A percentile compares a stretch with the other conserved stretches of the same genome.
These are phyloP conservation scores for Isabelozyma gotoi DNA, from an alignment of 805 yeast genomes.

Conservation along the genomic window DNA sequence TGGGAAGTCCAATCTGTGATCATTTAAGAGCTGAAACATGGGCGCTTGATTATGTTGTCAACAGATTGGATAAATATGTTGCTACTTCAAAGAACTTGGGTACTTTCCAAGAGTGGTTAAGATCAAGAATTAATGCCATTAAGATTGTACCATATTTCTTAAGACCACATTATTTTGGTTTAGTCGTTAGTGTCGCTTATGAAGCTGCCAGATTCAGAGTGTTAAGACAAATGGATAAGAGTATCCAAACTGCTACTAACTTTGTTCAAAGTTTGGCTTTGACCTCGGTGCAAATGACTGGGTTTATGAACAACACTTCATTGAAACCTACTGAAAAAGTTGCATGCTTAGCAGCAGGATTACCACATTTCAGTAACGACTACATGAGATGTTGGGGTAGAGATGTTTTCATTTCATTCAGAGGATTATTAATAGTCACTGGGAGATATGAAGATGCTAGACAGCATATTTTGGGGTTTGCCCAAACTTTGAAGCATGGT, in stretches of 20 bases:
- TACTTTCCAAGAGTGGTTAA: slow-evolving; percentile 70
- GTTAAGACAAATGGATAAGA: slow-evolving; percentile 51
- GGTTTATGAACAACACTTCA: slow-evolving; percentile 70
- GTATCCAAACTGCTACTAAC: slow-evolving; percentile 59
- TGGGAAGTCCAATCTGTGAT: slow-evolving; percentile 80
- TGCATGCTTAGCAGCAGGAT: slow-evolving; percentile 90
- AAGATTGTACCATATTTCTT: slow-evolving; percentile 72
- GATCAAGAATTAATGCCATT: slow-evolving; percentile 59
- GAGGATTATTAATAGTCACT: slow-evolving; percentile 79
- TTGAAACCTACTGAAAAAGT: slow-evolving; percentile 60
- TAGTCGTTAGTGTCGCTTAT: slow-evolving; percentile 79
- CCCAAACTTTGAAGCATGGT: slow-evolving; percentile 90
- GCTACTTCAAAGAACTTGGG: slow-evolving; percentile 46
- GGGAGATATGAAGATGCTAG: slow-evolving; percentile 80
- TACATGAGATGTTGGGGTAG: slow-evolving; percentile 99
- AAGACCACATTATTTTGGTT: slow-evolving; percentile 83
- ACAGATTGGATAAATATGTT: slow-evolving; percentile 58
- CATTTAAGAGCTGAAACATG: slow-evolving; percentile 82
- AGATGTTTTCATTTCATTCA: slow-evolving; percentile 83
- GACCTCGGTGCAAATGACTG: slow-evolving; percentile 86
- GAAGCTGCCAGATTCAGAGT: slow-evolving; percentile 77
- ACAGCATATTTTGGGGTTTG: slow-evolving; percentile 80
- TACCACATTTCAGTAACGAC: slow-evolving; percentile 88
- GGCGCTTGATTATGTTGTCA: slow-evolving; percentile 79
- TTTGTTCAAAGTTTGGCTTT: slow-evolving; percentile 80